phyloP scores from a whole-genome alignment of 1,284 basidiomycete genomes.

The Vanrija pseudolonga region DNA sequence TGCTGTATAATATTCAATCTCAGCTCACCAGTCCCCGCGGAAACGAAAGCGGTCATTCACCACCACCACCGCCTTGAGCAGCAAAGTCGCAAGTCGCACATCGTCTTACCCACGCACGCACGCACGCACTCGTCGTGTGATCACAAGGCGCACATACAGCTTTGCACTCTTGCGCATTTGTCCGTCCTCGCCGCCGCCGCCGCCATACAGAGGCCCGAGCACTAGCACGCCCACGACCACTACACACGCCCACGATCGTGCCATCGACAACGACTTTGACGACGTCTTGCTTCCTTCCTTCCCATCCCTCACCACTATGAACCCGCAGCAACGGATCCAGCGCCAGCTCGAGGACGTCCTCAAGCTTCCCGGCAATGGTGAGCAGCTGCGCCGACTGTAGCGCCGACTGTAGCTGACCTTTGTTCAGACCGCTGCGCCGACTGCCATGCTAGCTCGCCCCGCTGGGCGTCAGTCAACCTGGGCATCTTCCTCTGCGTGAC shows the following conservation, averaged over 20 bases:
- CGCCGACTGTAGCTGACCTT: neutral
- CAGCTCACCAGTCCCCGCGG: no score
- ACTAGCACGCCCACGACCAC: no score
- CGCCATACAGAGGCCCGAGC: no score
- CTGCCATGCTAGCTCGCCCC: constrained; percentile 40
- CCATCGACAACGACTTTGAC: neutral
- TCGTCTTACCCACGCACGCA: no score
- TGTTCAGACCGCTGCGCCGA: constrained; percentile 48
- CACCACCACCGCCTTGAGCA: no score
- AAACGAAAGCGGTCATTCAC: no score
- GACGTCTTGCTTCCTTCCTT: constrained; percentile 9
- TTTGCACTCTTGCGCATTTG: no score
- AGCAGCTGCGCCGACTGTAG: constrained; percentile 6
- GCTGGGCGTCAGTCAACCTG: constrained; percentile 47
- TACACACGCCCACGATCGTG: neutral
- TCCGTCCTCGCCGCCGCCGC: no score
- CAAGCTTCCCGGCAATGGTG: constrained; percentile 44
- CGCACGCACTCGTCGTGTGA: no score
- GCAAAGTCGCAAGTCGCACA: no score
- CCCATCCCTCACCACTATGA: constrained; percentile 6
- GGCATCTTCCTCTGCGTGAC: constrained; percentile 44
- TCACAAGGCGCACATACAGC: no score
- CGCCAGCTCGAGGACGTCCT: constrained; percentile 47
- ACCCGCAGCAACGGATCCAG: constrained; percentile 36
- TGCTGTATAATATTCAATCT: no score